These are phyloP conservation scores for Pseudocercospora fuligena DNA, from an alignment of 2,329 filamentous ascomycete genomes.

Conservation along the genomic window DNA sequence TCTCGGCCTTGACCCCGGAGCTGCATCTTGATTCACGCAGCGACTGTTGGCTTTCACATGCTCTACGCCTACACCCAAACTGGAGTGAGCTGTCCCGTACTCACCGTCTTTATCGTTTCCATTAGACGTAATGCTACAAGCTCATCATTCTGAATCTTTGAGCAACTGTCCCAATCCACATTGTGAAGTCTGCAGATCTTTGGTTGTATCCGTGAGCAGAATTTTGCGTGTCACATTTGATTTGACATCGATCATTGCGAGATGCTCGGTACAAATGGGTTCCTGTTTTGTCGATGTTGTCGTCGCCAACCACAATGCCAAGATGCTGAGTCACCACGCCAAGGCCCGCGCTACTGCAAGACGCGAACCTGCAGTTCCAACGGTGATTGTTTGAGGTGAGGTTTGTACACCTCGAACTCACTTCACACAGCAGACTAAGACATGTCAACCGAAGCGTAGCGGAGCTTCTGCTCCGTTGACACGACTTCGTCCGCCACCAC, in stretches of 20 bases:
- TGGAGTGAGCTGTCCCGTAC: no score
- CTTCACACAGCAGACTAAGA: background rate
- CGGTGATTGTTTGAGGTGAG: background rate
- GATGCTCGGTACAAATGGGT: no score
- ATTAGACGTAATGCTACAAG: background rate
- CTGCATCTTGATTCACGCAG: no score
- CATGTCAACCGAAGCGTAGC: constrained; percentile 5
- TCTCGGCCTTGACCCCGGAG: background rate
- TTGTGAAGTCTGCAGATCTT: background rate
- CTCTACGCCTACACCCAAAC: no score
- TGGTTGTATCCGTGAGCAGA: no score
- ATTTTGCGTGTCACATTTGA: no score
- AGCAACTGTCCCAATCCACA: background rate
- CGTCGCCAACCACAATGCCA: background rate
- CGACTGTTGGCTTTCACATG: no score
- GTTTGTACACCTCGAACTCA: background rate
- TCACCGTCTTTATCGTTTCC: background rate
- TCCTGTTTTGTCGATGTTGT: no score
- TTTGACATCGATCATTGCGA: no score
- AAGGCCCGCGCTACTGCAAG: background rate
- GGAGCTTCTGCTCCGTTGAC: constrained; percentile 4
- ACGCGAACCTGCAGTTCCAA: background rate
- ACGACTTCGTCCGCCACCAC: constrained; percentile 2
- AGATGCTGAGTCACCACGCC: background rate
- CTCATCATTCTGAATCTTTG: background rate